These are phyloP conservation scores for Adansonia digitata DNA, from an alignment of 345 rosid genomes.

Conservation along the genomic window DNA sequence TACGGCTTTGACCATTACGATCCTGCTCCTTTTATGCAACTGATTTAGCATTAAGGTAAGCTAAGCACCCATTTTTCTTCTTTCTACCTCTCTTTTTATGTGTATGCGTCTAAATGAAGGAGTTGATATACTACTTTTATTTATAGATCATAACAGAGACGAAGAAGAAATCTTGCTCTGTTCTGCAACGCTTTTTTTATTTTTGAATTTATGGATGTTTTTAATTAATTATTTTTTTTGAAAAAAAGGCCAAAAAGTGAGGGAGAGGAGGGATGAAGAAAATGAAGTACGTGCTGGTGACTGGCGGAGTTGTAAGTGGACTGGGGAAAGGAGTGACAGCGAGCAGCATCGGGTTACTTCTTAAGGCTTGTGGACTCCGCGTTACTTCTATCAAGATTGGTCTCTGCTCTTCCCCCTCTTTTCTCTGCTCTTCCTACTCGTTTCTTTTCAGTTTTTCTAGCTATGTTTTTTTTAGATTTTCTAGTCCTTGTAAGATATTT, in stretches of 20 bases:
- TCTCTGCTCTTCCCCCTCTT: constrained; percentile 9
- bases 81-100: not conserved
- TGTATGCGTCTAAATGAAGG: not conserved
- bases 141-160: not conserved
- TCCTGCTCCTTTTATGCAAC: not conserved
- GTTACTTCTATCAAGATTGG: constrained; percentile 85
- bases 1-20: not conserved
- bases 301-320: constrained; percentile 72
- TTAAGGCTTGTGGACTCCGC: constrained; percentile 73
- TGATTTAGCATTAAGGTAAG: not conserved
- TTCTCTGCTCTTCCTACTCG: not conserved
- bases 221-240: not conserved
- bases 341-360: constrained; percentile 61
- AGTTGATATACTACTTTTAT: not conserved
- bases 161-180: not conserved
- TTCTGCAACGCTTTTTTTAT: not conserved
- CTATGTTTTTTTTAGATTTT: not conserved
- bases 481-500: not conserved
- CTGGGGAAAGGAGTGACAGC: constrained; percentile 73
- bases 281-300: constrained; percentile 58
- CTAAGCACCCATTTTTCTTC: not conserved
- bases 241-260: not conserved
- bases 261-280: constrained; percentile 13
- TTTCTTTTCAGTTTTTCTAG: not conserved
- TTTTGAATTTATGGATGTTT: not conserved